Evolutionary conservation across 2,329 filamentous ascomycete genomes (phyloP).

Genomic region (Seiridium unicorne): DNA sequence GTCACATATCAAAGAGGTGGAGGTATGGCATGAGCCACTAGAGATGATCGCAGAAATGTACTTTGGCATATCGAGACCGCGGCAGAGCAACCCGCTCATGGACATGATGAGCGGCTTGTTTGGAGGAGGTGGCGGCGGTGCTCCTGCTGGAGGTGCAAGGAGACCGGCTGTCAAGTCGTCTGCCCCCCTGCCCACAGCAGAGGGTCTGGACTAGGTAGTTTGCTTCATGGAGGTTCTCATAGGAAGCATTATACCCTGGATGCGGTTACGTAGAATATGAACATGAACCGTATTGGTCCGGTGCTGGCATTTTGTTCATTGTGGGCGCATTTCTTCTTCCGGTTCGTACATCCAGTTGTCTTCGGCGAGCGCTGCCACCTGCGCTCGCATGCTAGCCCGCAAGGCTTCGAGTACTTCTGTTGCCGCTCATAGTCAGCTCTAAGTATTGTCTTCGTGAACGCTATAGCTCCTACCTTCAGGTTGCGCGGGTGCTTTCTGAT

Average conservation of each 20-base stretch:
- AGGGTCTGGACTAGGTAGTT: slow-evolving; percentile 56
- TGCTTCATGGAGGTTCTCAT: neutral
- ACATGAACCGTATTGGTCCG: neutral
- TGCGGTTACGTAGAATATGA: slow-evolving; percentile 2
- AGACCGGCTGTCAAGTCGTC: slow-evolving; percentile 42
- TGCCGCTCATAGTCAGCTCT: slow-evolving; percentile 2
- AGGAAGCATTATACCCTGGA: slow-evolving; percentile 1
- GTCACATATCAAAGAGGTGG: slow-evolving; percentile 71
- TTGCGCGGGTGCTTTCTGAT: slow-evolving; percentile 58
- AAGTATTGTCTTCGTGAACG: neutral
- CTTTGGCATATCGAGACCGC: slow-evolving; percentile 85
- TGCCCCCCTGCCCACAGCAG: slow-evolving; percentile 51
- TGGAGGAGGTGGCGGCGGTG: slow-evolving; percentile 68
- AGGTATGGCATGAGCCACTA: slow-evolving; percentile 77
- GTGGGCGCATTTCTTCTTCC: slow-evolving; percentile 50
- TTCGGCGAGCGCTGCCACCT: slow-evolving; percentile 71
- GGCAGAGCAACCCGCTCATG: slow-evolving; percentile 87
- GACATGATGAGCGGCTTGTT: slow-evolving; percentile 99
- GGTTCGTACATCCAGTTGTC: slow-evolving; percentile 92
- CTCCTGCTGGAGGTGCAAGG: slow-evolving; percentile 27
- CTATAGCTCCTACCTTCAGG: slow-evolving; percentile 55
- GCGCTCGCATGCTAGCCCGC: slow-evolving; percentile 67
- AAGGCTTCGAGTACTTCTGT: slow-evolving; percentile 67
- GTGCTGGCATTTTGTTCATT: slow-evolving; percentile 19
- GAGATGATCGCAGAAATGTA: slow-evolving; percentile 94